These are phyloP conservation scores for Dipodascopsis uninucleata DNA, from an alignment of 805 yeast genomes.

Conservation along the genomic window DNA sequence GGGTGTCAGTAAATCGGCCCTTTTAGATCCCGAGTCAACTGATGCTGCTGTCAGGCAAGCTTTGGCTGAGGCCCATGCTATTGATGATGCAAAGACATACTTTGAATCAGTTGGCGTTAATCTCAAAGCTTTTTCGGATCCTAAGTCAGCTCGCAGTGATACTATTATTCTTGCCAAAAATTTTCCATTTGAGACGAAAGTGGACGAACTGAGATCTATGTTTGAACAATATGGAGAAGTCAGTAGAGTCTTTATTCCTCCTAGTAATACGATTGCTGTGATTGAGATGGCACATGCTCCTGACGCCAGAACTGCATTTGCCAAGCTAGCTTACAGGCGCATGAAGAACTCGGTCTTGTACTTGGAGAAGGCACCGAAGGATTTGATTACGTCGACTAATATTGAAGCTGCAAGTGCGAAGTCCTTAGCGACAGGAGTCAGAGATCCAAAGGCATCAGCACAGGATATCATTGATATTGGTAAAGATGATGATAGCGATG, in stretches of 20 bases:
- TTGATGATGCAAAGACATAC: constrained; percentile 83
- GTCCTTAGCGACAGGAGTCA: constrained; percentile 31
- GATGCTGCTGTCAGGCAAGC: constrained; percentile 94
- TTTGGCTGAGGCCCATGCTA: constrained; percentile 92
- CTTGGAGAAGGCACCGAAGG: constrained; percentile 90
- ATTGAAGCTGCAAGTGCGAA: constrained; percentile 35
- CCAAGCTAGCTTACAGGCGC: constrained; percentile 80
- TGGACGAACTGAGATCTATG: constrained; percentile 75
- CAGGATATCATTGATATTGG: constrained; percentile 20
- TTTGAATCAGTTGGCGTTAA: constrained; percentile 86
- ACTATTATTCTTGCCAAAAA: constrained; percentile 78
- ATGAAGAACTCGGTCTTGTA: constrained; percentile 83
- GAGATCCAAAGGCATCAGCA: constrained; percentile 25
- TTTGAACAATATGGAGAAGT: constrained; percentile 78
- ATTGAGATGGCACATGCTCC: constrained; percentile 82
- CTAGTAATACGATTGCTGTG: constrained; percentile 93
- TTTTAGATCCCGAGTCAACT: constrained; percentile 82
- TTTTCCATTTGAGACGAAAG: constrained; percentile 81
- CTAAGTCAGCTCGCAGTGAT: constrained; percentile 60
- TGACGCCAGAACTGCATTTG: constrained; percentile 83
- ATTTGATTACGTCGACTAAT: constrained; percentile 60
- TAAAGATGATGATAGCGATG: constrained; percentile 38
- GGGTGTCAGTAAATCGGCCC: constrained; percentile 77
- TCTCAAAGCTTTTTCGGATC: constrained; percentile 59
- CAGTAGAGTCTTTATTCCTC: constrained; percentile 83